phyloP scores from a whole-genome alignment of 2,329 filamentous ascomycete genomes.

The Fusarium neocosmosporiellum region DNA sequence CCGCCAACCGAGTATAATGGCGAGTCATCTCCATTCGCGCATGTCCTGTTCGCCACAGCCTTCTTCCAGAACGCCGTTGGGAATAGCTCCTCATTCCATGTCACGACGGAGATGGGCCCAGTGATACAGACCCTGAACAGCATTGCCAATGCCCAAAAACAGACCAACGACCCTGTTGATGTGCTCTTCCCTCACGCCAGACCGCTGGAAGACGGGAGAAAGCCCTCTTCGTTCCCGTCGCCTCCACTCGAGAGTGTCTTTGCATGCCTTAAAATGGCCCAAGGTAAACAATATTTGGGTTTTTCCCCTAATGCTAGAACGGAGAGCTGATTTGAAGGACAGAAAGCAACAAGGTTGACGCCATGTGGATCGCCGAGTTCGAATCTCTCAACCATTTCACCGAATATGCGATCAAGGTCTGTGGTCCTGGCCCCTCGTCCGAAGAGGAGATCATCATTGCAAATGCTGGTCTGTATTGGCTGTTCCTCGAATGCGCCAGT shows the following conservation, averaged over 20 bases:
- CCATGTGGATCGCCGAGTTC: neutral
- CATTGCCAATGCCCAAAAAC: neutral
- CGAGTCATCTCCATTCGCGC: conserved; percentile 6
- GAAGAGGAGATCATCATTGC: neutral
- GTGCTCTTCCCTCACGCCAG: neutral
- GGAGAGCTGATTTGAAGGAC: neutral
- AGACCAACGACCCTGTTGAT: neutral
- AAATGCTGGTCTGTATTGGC: neutral
- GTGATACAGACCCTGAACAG: neutral
- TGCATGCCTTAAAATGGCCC: neutral
- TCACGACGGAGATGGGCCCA: conserved; percentile 33
- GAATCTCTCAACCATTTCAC: neutral
- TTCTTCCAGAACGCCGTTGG: conserved; percentile 39
- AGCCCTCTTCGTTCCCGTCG: neutral
- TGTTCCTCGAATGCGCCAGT: neutral
- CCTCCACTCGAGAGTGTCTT: neutral
- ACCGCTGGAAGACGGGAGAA: neutral
- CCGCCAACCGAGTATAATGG: neutral
- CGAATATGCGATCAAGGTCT: neutral
- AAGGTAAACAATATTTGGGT: neutral
- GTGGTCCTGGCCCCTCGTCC: neutral
- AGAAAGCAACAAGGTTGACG: neutral
- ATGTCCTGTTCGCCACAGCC: conserved; percentile 35
- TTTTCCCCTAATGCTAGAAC: neutral
- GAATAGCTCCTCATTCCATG: conserved; percentile 18